Base-by-base conservation (phyloP, 495 filamentous ascomycete species). In the Annulohypoxylon moriforme region DNA sequence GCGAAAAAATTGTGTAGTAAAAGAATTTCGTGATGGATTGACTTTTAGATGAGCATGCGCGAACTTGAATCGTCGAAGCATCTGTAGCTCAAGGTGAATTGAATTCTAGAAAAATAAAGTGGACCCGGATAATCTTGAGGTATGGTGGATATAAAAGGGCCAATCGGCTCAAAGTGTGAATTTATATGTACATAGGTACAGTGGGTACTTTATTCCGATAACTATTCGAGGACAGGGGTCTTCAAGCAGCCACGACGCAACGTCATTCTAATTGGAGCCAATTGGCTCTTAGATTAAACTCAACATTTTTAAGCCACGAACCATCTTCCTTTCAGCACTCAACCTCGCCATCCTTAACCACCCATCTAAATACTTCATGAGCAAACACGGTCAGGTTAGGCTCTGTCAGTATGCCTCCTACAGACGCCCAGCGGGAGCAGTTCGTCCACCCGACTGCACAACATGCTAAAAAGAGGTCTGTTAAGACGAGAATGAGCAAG, bases 381-480 rank as follows among this genome's bases (percentile, higher is more conserved):
- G 14, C 22, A 3, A 25, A 58, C 31, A 36, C 29, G 5, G 0
- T 3, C 1, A 18, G 27, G 34, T 46, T 22, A 22, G 36, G 13
- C 36, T n/a, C 14, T 40, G 36, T 27, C 20, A 78, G 56, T 7
- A 81, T 83, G 76, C 78, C 81, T 75, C 74, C 79, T 49, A 70
- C 60, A 56, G 65, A 67, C 25, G 74, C 74, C 2, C 56, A 64
- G 20, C 78, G 75, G 47, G 67, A 69, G 31, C 27, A 77, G 31
- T 84, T 79, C 25, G 78, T 83, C 38, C 83, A 85, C 69, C 82
- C 84, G 11, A 68, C 67, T 25, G 81, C 82, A 20, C 79, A 80
- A 34, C 84, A 86, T 71, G 84, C 82, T 8, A 80, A 76, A 71
- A 85, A 82, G 70, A 78, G 81, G 83, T 84, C 69, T 50, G 78